Conservation (phyloP, 1,139 yeast species). For the Pichia norvegensis region DNA sequence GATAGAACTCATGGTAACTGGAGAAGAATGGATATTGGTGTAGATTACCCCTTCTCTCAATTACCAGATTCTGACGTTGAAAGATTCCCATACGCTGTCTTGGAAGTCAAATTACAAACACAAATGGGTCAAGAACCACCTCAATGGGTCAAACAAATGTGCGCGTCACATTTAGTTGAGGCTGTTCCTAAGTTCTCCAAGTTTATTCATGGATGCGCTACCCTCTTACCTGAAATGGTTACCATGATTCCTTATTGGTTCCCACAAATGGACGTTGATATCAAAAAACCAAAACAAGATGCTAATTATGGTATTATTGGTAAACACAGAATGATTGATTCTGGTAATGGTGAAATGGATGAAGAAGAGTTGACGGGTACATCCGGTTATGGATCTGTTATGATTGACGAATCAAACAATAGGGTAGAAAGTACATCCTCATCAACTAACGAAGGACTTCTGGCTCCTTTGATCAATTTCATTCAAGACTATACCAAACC, state of each 20-base stretch:
- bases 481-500: conserved; percentile 19
- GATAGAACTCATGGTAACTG: conserved; percentile 90
- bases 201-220: conserved; percentile 92
- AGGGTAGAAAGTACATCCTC: conserved; percentile 20
- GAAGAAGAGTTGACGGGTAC: conserved; percentile 42
- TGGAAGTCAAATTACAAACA: conserved; percentile 94
- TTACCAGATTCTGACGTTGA: conserved; percentile 78
- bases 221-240: conserved; percentile 74
- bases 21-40: conserved; percentile 98
- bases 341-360: conserved; percentile 36
- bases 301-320: conserved; percentile 52
- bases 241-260: conserved; percentile 90
- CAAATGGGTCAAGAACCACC: conserved; percentile 99
- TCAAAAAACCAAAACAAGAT: conserved; percentile 75
- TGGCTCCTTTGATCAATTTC: conserved; percentile 14
- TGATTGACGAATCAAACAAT: conserved; percentile 24
- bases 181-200: conserved; percentile 97
- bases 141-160: conserved; percentile 89
- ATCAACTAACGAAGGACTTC: conserved; percentile 10
- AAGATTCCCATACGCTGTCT: conserved; percentile 93
- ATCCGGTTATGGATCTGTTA: conserved; percentile 32
- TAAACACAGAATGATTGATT: conserved; percentile 21
- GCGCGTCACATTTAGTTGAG: conserved; percentile 86
- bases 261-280: conserved; percentile 97
- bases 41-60: conserved; percentile 89